Base-by-base conservation (phyloP, 139 green algal genomes). In the Penium margaritaceum region DNA sequence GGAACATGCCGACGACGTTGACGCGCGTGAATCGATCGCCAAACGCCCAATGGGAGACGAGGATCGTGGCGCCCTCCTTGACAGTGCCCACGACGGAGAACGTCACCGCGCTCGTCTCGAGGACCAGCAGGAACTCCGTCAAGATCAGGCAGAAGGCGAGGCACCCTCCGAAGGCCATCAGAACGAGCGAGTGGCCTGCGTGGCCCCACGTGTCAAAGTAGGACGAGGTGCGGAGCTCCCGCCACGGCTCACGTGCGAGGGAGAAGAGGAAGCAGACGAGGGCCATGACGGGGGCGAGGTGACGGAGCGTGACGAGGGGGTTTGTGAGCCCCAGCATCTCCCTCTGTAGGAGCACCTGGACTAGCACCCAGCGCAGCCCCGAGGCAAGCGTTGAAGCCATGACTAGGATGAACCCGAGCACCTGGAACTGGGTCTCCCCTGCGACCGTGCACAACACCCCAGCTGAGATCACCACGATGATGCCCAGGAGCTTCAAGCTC, bases 341-440 rank as follows among this genome's bases (percentile, higher is more conserved):
- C n/a, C n/a, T n/a, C 44, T 78, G 62, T 14, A 78, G 43, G 1
- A 78, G 41, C 24, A 78, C 35, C 34, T 78, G 62, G n/a, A 64
- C 17, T 17, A 78, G 71, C n/a, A 65, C 63, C 71, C 71, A 78
- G 19, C 71, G n/a, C 2, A 78, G 36, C 1, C 71, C 71, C 14
- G 71, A 76, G n/a, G 70, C 29, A 21, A 68, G 19, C 21, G 68
- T n/a, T 9, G 47, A 51, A 19, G 55, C 17, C 68, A 76, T 76
- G 24, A 76, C 68, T 2, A 76, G 68, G 17, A 67, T 54, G 57
- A 76, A 76, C 0, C 68, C 68, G 35, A 68, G 17, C 55, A 70
- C 35, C 74, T 96, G 36, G 72, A 97, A 97, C 30, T 91, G 32
- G 0, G 87, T 89, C 84, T 97, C 92, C 0, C 92, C 92, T 4